phyloP scores from a whole-genome alignment of 352 stramenopile genomes.

The Pythium oligandrum region DNA sequence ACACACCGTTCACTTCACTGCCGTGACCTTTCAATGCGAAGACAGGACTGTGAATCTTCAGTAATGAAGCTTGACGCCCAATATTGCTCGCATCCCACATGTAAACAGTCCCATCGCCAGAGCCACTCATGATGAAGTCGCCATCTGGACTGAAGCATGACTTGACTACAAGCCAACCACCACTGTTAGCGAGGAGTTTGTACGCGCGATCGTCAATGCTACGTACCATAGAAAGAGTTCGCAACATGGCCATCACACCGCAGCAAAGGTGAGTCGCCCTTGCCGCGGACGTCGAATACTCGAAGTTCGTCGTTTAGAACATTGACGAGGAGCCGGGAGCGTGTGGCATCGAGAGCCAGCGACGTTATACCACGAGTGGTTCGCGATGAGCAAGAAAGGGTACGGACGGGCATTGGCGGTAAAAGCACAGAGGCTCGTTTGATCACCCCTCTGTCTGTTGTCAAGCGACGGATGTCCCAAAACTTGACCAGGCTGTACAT shows the following conservation, averaged over 20 bases:
- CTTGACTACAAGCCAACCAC: conserved; percentile 25
- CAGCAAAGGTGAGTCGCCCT: conserved; percentile 16
- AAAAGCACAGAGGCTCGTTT: no score
- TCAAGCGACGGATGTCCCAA: conserved; percentile 54
- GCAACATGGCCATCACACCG: conserved; percentile 44
- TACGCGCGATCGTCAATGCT: background rate
- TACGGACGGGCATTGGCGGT: conserved; percentile 19
- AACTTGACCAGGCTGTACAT: conserved; percentile 46
- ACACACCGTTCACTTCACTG: conserved; percentile 64
- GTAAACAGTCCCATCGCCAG: conserved; percentile 46
- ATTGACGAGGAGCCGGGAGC: conserved; percentile 46
- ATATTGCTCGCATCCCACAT: conserved; percentile 37
- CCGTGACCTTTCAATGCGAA: conserved; percentile 54
- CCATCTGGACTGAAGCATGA: conserved; percentile 51
- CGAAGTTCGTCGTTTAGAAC: conserved; percentile 56
- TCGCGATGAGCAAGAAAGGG: conserved; percentile 37
- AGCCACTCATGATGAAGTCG: conserved; percentile 55
- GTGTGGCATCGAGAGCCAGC: conserved; percentile 29
- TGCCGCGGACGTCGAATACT: conserved; percentile 33
- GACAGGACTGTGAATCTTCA: conserved; percentile 14
- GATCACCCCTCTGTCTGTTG: background rate
- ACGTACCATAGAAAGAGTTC: conserved; percentile 60
- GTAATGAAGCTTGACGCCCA: background rate
- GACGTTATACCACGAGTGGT: conserved; percentile 54
- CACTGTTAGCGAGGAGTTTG: background rate